phyloP scores from a whole-genome alignment of 2,329 filamentous ascomycete genomes.

The Thielaviopsis cerberus region DNA sequence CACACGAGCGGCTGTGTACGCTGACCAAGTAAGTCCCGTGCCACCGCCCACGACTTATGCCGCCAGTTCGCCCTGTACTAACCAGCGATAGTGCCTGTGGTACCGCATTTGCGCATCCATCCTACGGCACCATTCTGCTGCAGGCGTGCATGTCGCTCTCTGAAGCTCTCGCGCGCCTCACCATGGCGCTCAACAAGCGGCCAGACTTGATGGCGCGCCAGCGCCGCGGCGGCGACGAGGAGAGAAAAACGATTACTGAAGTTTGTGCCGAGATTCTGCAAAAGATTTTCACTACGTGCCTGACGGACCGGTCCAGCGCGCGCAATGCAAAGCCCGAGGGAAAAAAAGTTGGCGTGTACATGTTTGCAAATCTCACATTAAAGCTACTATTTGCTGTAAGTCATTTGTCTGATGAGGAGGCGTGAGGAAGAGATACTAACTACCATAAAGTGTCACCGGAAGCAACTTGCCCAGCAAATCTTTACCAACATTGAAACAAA shows the following conservation, averaged over 20 bases:
- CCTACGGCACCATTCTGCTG: constrained; percentile 63
- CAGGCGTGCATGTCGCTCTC: constrained; percentile 70
- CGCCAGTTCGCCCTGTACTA: too few species aligned
- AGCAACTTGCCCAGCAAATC: constrained; percentile 67
- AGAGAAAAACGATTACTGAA: constrained; percentile 65
- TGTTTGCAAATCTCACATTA: constrained; percentile 76
- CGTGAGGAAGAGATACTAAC: too few species aligned
- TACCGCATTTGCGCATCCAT: constrained; percentile 61
- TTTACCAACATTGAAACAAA: constrained; percentile 74
- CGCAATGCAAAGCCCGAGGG: constrained; percentile 54
- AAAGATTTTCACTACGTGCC: constrained; percentile 75
- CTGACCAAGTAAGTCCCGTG: constrained; percentile 58
- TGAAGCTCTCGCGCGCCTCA: constrained; percentile 60
- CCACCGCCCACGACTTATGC: too few species aligned
- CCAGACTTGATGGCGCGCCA: constrained; percentile 47
- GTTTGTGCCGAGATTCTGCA: constrained; percentile 76
- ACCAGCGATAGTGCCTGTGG: constrained; percentile 77
- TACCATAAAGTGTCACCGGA: constrained; percentile 48
- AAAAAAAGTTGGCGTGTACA: constrained; percentile 75
- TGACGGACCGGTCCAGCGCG: constrained; percentile 59
- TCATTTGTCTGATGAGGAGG: constrained; percentile 8
- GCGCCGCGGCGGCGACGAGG: constrained; percentile 34
- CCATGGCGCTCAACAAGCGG: constrained; percentile 64
- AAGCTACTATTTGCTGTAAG: constrained; percentile 68
- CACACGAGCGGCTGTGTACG: constrained; percentile 55